Evolutionary conservation across 805 yeast species (phyloP).

Genomic region (Barnettozyma vustinii): DNA sequence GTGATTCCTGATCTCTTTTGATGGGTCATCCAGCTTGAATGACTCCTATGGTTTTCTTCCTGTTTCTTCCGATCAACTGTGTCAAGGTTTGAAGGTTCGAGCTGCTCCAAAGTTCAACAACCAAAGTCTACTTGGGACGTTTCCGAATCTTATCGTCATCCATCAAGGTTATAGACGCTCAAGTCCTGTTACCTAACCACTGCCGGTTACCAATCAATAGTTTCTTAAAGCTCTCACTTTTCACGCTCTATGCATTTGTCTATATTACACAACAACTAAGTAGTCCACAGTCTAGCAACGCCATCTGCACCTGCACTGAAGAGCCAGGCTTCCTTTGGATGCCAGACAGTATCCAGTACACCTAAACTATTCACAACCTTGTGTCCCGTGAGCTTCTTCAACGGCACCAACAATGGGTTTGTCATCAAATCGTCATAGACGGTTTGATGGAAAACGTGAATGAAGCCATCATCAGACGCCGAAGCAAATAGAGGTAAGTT

Average conservation of each 20-base stretch:
- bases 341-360: constrained; percentile 87
- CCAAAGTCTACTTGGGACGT: too few relatives aligned
- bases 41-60: neutral
- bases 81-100: too few relatives aligned
- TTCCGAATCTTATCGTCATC: too few relatives aligned
- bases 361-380: constrained; percentile 75
- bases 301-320: constrained; percentile 97
- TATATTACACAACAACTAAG: constrained; percentile 32
- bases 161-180: neutral
- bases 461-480: constrained; percentile 89
- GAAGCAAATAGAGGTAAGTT: constrained; percentile 88
- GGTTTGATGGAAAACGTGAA: constrained; percentile 94
- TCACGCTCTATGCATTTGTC: neutral
- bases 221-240: too few relatives aligned
- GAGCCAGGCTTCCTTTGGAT: constrained; percentile 97
- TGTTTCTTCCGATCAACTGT: neutral
- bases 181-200: too few relatives aligned
- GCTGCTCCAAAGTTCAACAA: too few relatives aligned
- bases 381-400: constrained; percentile 91
- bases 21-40: neutral
- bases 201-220: too few relatives aligned
- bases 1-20: neutral
- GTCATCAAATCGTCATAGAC: constrained; percentile 94
- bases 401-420: constrained; percentile 91
- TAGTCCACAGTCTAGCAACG: constrained; percentile 94